Evolutionary conservation across 2,329 filamentous ascomycete genomes (phyloP), one percentile per base, ranked within the genome.

Genomic region (Fusarium beomiforme): DNA sequence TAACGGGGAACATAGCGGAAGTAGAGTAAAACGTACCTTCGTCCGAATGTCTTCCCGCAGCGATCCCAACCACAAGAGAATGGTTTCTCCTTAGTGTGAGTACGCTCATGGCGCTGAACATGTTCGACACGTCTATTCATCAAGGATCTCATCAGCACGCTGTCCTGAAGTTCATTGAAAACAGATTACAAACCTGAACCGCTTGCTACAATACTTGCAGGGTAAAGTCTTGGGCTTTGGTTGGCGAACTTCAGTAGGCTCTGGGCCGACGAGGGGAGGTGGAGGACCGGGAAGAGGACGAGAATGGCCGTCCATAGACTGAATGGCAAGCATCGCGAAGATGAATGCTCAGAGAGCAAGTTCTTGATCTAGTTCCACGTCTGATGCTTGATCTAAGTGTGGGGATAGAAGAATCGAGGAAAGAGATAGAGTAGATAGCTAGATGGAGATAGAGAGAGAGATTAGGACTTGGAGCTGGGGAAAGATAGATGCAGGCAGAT

Each of bases 31-130:
- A 84, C 87, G 84, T 79, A 90, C 88, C 88, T 84, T 81, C 88
- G 82, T 76, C 88, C 87, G 80, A 90, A 90, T 3, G 85, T 88
- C 80, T 90, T 90, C 51, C 88, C 88, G 79, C 88, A 90, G 43
- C 86, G 84, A 76, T 85, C 84, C 86, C 87, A 89, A 68, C 76
- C 82, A 73, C 88, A 90, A 54, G 86, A 84, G 76, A 90, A 90
- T 12, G 88, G 88, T 78, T 90, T 90, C 80, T 90, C 88, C 75
- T 90, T 90, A 72, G 88, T 90, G 79, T 90, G 88, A 36, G 88
- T 90, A 69, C 88, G 85, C 79, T 90, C 88, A 78, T 90, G 88
- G 77, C 88, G 84, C 79, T 90, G 88, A 57, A 90, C 87, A 79
- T 90, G 88, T 79, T 90, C 88, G 72, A 90, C 87, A 75, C 88